A percentile compares a stretch with the other conserved stretches of the same genome.
Evolutionary conservation across 1,284 basidiomycete genomes (phyloP).

Genomic region (Trametes hirsuta): DNA sequence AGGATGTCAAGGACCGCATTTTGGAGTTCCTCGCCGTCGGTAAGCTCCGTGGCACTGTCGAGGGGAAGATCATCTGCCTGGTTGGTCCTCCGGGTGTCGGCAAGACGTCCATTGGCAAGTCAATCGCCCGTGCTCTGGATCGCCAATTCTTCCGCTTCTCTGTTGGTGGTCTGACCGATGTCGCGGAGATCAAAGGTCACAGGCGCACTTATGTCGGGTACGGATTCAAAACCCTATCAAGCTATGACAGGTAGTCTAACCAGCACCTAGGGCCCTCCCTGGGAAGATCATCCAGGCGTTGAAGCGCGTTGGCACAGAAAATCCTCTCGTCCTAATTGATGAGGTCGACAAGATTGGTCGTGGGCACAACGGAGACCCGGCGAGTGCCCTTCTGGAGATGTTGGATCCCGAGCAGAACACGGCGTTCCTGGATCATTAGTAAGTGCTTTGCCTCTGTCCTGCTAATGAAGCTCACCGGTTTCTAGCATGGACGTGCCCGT

Average conservation of each 20-base stretch:
- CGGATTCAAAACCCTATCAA: not conserved
- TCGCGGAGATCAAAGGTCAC: slow-evolving; percentile 99
- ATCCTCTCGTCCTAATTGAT: slow-evolving; percentile 95
- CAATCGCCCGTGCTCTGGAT: slow-evolving; percentile 86
- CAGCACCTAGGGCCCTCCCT: slow-evolving; percentile 74
- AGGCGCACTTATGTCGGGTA: slow-evolving; percentile 92
- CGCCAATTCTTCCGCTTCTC: slow-evolving; percentile 96
- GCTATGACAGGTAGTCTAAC: not conserved
- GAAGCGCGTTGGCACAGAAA: slow-evolving; percentile 96
- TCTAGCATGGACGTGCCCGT: slow-evolving; percentile 94
- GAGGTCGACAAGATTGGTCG: slow-evolving; percentile 99
- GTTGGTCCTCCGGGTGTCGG: slow-evolving; percentile 98
- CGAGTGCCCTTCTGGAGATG: slow-evolving; percentile 95
- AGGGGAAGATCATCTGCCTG: slow-evolving; percentile 98
- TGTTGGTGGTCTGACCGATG: slow-evolving; percentile 95
- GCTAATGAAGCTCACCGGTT: not conserved
- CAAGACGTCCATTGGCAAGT: slow-evolving; percentile 94
- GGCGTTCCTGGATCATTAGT: slow-evolving; percentile 96
- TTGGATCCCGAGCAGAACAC: slow-evolving; percentile 98
- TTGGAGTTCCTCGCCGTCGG: slow-evolving; percentile 98
- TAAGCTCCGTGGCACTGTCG: slow-evolving; percentile 94
- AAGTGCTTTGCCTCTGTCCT: slow-evolving; percentile 33
- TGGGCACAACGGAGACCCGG: slow-evolving; percentile 94
- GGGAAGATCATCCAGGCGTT: slow-evolving; percentile 98
- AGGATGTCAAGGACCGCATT: slow-evolving; percentile 96